phyloP scores from a whole-genome alignment of 345 rosid species.

The Salix caprea region DNA sequence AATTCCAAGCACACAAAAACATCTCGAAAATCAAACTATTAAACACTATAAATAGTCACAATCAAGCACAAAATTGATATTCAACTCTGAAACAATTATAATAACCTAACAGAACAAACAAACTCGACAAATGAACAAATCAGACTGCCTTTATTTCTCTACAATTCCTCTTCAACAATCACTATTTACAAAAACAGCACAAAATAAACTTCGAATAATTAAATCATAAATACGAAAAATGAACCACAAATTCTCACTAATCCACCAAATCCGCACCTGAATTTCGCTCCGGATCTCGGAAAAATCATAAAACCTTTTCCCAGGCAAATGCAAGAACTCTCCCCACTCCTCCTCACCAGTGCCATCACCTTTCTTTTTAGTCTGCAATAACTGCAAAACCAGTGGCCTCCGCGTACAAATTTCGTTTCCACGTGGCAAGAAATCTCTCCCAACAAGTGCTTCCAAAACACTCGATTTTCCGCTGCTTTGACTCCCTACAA shows the following conservation, averaged over 20 bases:
- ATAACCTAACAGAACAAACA: not conserved
- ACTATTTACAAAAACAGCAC: not conserved
- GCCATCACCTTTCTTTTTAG: constrained; percentile 53
- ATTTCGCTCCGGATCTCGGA: constrained; percentile 91
- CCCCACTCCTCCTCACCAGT: constrained; percentile 91
- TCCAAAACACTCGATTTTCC: constrained; percentile 98
- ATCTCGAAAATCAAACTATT: not conserved
- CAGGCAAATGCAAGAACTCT: constrained; percentile 87
- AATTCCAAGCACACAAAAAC: not conserved
- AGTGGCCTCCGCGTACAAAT: constrained; percentile 98
- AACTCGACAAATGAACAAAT: not conserved
- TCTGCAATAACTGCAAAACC: constrained; percentile 89
- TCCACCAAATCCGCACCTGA: constrained; percentile 41
- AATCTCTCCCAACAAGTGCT: constrained; percentile 94
- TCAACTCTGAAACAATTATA: not conserved
- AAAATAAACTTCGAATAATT: not conserved
- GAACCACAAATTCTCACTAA: not conserved
- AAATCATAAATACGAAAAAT: not conserved
- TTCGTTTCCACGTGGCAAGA: constrained; percentile 85
- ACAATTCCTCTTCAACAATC: not conserved
- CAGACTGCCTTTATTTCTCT: not conserved
- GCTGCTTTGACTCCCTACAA: constrained; percentile 97
- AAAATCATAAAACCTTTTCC: constrained; percentile 74
- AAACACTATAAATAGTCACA: not conserved
- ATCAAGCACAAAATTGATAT: too few species aligned